Conservation (phyloP, 2,329 filamentous ascomycete genomes). For the Trichoderma sp. region DNA sequence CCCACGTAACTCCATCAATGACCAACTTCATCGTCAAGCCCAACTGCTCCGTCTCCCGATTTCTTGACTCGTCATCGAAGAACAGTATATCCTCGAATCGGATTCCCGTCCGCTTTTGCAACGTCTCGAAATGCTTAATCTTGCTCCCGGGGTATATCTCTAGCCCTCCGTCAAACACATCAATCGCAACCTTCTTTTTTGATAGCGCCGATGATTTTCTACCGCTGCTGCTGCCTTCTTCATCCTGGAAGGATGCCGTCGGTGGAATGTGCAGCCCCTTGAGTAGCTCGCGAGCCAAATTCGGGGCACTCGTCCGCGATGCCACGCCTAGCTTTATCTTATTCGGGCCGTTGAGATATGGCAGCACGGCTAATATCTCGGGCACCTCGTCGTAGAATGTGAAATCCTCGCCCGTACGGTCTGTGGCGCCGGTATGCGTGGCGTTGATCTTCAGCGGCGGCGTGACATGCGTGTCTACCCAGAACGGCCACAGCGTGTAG, state of each 20-base stretch:
- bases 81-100: conserved; percentile 86
- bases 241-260: conserved; percentile 28
- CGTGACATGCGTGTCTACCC: conserved; percentile 90
- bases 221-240: background rate
- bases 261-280: conserved; percentile 65
- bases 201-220: background rate
- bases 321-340: conserved; percentile 66
- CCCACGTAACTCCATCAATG: conserved; percentile 72
- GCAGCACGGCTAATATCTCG: conserved; percentile 63
- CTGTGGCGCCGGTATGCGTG: conserved; percentile 47
- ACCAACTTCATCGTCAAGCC: conserved; percentile 87
- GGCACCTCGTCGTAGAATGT: conserved; percentile 72
- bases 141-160: conserved; percentile 79
- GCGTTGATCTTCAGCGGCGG: conserved; percentile 63
- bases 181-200: conserved; percentile 46
- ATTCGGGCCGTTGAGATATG: conserved; percentile 31
- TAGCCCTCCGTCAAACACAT: conserved; percentile 60
- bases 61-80: conserved; percentile 89
- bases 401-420: conserved; percentile 65
- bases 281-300: conserved; percentile 78
- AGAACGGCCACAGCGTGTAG: conserved; percentile 99
- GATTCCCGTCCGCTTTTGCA: conserved; percentile 71
- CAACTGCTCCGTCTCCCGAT: conserved; percentile 75
- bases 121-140: conserved; percentile 76
- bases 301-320: conserved; percentile 77